Base-by-base conservation (phyloP, 2,329 filamentous ascomycete genomes). In the Monosporascus sp. region DNA sequence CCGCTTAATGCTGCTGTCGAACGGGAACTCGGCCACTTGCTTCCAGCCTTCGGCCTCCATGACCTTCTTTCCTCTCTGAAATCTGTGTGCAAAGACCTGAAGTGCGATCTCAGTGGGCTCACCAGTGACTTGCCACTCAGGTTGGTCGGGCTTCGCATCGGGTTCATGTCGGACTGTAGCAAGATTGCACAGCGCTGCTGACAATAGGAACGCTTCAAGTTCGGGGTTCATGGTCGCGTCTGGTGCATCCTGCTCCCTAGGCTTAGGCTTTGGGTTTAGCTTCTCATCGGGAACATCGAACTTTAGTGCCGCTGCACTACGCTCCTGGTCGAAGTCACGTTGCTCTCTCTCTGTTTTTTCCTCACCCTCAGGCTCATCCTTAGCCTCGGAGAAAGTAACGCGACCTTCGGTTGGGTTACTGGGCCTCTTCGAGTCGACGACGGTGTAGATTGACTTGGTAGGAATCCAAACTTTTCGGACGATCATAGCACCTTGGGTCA, bases 51-150 rank as follows among this genome's bases (percentile, higher is more conserved):
- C 65, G 3, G 63, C 69, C 53, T 80, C 77, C 2, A 84, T 70
- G 1, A 67, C 64, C 63, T 80, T 81, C 67, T 83, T 84, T 41
- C 82, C 80, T 24, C 74, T 73, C 46, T 78, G 73, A 66, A 91
- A 90, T 40, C 88, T 84, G 61, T 85, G 82, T 2, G 87, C 81
- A 61, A 91, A 88, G 7, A 91, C 85, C 60, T 90, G 87, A 6
- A 91, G 79, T 1, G 88, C 87, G 60, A 91, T 86, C 64, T 91
- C 88, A 1, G 88, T 91, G 0, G 86, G 85, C 63, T 89, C 85
- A 14, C 86, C 87, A 14, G 82, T 83, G 1, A 84, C 84, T 62
- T 84, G 79, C 86, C 86, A 90, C 56, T 75, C 74, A 27, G 73
- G 71, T 27, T 79, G 75, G n/a, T 77, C 74, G 0, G 81, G 73